Conservation (phyloP, 768 basidiomycete genomes). For the Rhizopogon sp. region DNA sequence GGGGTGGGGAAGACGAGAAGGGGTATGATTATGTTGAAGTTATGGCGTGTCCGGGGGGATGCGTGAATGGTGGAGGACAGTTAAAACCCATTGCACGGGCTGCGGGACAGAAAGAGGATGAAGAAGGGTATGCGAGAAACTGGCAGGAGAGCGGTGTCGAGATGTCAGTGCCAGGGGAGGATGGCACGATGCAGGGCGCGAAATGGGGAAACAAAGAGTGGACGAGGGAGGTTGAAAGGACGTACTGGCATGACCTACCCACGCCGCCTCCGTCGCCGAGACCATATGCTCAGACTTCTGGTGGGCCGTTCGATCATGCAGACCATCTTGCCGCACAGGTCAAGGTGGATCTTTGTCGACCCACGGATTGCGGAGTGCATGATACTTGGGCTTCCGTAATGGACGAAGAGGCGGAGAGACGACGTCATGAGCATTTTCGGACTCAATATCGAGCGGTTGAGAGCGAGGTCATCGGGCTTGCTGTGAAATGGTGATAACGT, state of each 20-base stretch:
- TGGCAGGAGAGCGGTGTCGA: slow-evolving; percentile 54
- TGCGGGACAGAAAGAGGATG: slow-evolving; percentile 31
- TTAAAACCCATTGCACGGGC: slow-evolving; percentile 4
- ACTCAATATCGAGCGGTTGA: slow-evolving; percentile 84
- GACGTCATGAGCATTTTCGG: slow-evolving; percentile 51
- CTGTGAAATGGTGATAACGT: slow-evolving; percentile 60
- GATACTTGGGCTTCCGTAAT: slow-evolving; percentile 31
- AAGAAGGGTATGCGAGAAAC: slow-evolving; percentile 62
- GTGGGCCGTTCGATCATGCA: slow-evolving; percentile 11
- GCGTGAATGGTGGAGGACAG: slow-evolving; percentile 97
- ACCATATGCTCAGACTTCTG: slow-evolving; percentile 6
- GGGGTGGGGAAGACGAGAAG: slow-evolving; percentile 32
- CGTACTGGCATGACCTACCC: slow-evolving; percentile 65
- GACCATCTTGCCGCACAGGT: slow-evolving; percentile 36
- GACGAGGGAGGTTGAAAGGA: slow-evolving; percentile 74
- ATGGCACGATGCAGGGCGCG: slow-evolving; percentile 34
- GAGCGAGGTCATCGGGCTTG: slow-evolving; percentile 74
- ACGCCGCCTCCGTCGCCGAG: slow-evolving; percentile 43
- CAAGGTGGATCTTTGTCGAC: slow-evolving; percentile 36
- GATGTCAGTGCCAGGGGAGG: slow-evolving; percentile 17
- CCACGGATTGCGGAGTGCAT: slow-evolving; percentile 25
- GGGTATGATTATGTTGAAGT: slow-evolving; percentile 92
- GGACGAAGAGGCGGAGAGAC: slow-evolving; percentile 39
- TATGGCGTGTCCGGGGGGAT: slow-evolving; percentile 98
- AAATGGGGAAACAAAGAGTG: slow-evolving; percentile 84